Evolutionary conservation across 306 rosid species (phyloP), one percentile per base, ranked within the genome.

Genomic region (Betula pendula): DNA sequence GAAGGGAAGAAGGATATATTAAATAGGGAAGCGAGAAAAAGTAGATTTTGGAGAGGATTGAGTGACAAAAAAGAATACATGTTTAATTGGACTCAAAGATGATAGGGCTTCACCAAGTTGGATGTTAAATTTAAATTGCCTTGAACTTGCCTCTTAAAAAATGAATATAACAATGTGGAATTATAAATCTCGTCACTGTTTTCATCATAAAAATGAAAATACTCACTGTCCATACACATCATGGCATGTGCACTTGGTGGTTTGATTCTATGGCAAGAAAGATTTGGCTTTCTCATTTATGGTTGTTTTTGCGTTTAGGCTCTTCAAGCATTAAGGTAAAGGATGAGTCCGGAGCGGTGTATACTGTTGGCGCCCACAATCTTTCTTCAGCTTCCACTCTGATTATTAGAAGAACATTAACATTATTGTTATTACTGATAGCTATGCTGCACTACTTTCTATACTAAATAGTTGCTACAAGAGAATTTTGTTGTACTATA

Each of bases 301-400:
- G 42, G 50, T 49, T 73, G 22, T 70, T 59, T 82, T 74, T 51
- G 33, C 25, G 53, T 71, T 62, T 42, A 90, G 95, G 95, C 68
- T 88, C 95, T 72, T 85, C 93, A 77, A 91, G 91, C 91, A 90
- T 95, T 58, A 90, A 84, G 84, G 87, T 92, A 85, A 92, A 82
- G 82, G 97, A 89, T 79, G 89, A 83, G 16, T 83, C 88, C 15
- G 96, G 97, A 84, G 51, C 68, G 5, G 86, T 82, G 68, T 88
- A 86, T 79, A 66, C 89, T 33, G 90, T 92, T 60, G 89, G 91
- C 62, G 85, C 91, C 50, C 93, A 92, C 82, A 79, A 92, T 79
- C 73, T 94, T 79, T 84, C 92, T 69, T 82, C 88, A 55, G 84
- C 85, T 81, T 84, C 92, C 63, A 55, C 80, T 75, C 22, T 50